Evolutionary conservation across 2,329 filamentous ascomycete genomes (phyloP).

Genomic region (Trichoderma citrinoviride): DNA sequence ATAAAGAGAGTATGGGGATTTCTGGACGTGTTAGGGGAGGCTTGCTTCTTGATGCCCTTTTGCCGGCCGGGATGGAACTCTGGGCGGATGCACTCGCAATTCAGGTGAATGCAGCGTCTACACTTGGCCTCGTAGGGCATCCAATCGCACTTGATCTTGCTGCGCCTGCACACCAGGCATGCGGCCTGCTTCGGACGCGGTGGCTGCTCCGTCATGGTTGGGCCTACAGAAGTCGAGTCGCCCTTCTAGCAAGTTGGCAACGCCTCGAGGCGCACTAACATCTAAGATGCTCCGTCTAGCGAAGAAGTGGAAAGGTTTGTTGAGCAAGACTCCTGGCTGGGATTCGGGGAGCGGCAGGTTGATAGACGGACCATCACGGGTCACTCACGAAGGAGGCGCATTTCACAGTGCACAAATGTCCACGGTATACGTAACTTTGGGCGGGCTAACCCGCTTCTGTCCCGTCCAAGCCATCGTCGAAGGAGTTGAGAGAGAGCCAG

Average conservation of each 20-base stretch:
- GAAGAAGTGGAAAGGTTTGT: not conserved
- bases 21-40: not conserved
- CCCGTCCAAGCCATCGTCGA: not conserved
- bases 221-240: not conserved
- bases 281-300: not conserved
- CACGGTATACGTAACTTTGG: not conserved
- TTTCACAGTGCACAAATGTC: constrained; percentile 5
- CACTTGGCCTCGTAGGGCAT: constrained; percentile 52
- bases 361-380: constrained; percentile 12
- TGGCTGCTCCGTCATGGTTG: constrained; percentile 29
- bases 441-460: constrained; percentile 4
- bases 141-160: constrained; percentile 67
- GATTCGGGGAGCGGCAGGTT: constrained; percentile 14
- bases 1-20: too few relatives aligned
- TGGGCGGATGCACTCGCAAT: constrained; percentile 63
- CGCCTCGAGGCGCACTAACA: constrained; percentile 10
- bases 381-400: constrained; percentile 1
- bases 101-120: constrained; percentile 58
- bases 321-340: not conserved
- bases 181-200: constrained; percentile 46
- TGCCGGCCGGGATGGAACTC: constrained; percentile 71
- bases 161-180: constrained; percentile 62
- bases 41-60: constrained; percentile 74
- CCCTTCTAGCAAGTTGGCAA: not conserved
- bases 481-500: not conserved